Evolutionary conservation across 768 basidiomycete species (phyloP), one percentile per base, ranked within the genome.

Genomic region (Austroboletus eburneus): DNA sequence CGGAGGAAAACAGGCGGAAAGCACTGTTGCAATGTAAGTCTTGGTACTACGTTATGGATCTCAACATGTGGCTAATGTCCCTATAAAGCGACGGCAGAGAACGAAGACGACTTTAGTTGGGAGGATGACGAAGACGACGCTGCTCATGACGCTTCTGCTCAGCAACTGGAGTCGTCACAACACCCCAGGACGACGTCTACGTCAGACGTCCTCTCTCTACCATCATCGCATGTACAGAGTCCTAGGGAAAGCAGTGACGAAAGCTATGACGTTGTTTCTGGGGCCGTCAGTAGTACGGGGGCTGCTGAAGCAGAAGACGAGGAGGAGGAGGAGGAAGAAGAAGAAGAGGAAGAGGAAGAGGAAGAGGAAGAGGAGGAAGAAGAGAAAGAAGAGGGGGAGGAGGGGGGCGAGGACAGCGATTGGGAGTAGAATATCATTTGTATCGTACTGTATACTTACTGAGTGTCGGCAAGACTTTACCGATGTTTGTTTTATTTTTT

Each of bases 41-140:
- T 34, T 34, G 8, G 10, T 35, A n/a, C 18, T 35, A 5, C 17
- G 14, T 32, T 13, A 14, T 5, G 27, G 27, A 5, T 6, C 27
- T 27, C 27, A 27, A 6, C 7, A 27, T n/a, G 43, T 38, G 25
- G 21, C 41, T 54, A 29, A 59, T 40, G 12, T 10, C 37, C 35
- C 36, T 41, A 49, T 41, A 47, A 51, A 83, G 81, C 76, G n/a
- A 72, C 81, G 4, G 65, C 72, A 8, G 80, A 85, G 47, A 79
- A 76, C 22, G 92, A 95, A 37, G 92, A 94, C 27, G 85, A 90
- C 48, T 92, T 95, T 66, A 87, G 80, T 57, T 95, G 91, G 91
- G 91, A 93, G 61, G 90, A 90, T 45, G 81, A 84, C 42, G 91
- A 93, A n/a, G 89, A 91, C n/a, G 85, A 87, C 12, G 43, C 64